phyloP scores from a whole-genome alignment of 345 rosid species.

The Alliaria petiolata region DNA sequence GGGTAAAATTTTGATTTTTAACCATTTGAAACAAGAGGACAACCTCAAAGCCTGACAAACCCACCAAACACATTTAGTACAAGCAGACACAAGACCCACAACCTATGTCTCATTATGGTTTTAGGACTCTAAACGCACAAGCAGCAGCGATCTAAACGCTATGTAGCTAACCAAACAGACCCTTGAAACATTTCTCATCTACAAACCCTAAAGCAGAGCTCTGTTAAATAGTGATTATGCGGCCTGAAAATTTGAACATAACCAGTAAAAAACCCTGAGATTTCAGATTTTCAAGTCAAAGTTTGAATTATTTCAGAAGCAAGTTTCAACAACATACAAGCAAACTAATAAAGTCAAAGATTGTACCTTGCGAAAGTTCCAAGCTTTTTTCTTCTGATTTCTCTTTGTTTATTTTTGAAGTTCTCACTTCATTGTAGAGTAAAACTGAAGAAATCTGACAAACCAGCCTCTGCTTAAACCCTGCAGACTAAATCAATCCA shows the following conservation, averaged over 20 bases:
- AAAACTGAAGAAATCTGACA: slow-evolving; percentile 19
- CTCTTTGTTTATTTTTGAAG: neutral
- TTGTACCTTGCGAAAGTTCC: slow-evolving; percentile 21
- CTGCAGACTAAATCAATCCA: slow-evolving; percentile 11
- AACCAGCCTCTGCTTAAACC: slow-evolving; percentile 17
- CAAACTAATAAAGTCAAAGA: slow-evolving; percentile 14
- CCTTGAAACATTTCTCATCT: neutral
- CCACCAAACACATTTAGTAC: slow-evolving; percentile 35
- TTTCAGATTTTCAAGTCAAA: neutral
- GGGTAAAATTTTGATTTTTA: neutral
- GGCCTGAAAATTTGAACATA: neutral
- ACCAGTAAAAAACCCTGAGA: neutral
- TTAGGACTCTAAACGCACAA: slow-evolving; percentile 5
- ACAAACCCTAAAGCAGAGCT: neutral
- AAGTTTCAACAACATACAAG: neutral
- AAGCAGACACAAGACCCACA: slow-evolving; percentile 28
- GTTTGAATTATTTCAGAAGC: neutral
- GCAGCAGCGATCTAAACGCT: slow-evolving; percentile 13
- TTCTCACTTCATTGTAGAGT: slow-evolving; percentile 30
- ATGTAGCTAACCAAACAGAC: slow-evolving; percentile 14
- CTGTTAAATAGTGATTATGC: neutral
- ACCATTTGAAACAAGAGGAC: slow-evolving; percentile 28
- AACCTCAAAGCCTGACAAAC: slow-evolving; percentile 28
- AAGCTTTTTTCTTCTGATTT: slow-evolving; percentile 8
- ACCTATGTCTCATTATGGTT: slow-evolving; percentile 12